These are phyloP conservation scores for Leccinum fuscescens DNA, from an alignment of 1,284 basidiomycete genomes.

Conservation along the genomic window DNA sequence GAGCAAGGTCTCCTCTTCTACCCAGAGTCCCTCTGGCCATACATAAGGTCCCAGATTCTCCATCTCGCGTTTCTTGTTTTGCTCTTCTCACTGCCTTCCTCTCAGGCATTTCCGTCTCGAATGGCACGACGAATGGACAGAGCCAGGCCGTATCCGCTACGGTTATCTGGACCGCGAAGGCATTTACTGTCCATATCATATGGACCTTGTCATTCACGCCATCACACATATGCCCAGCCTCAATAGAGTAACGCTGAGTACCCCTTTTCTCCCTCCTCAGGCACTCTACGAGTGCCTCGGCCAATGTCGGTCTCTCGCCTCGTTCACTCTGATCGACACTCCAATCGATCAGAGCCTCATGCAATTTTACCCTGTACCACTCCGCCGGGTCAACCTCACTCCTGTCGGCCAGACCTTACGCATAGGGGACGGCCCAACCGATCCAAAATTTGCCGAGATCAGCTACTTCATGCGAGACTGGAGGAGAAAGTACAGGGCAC, in stretches of 20 bases:
- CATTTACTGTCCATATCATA: slow-evolving; percentile 30
- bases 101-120: slow-evolving; percentile 34
- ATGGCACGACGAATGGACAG: slow-evolving; percentile 36
- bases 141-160: slow-evolving; percentile 32
- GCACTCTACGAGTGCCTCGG: slow-evolving; percentile 28
- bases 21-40: slow-evolving; percentile 29
- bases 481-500: slow-evolving; percentile 35
- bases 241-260: slow-evolving; percentile 25
- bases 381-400: slow-evolving; percentile 28
- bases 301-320: slow-evolving; percentile 26
- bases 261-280: slow-evolving; percentile 32
- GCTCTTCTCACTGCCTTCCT: neutral
- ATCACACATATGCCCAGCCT: slow-evolving; percentile 31
- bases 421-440: slow-evolving; percentile 33
- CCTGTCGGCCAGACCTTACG: slow-evolving; percentile 32
- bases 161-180: slow-evolving; percentile 32
- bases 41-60: slow-evolving; percentile 26
- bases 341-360: slow-evolving; percentile 35
- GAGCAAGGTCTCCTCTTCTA: slow-evolving; percentile 28
- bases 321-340: slow-evolving; percentile 31
- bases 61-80: neutral
- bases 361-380: slow-evolving; percentile 27
- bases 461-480: slow-evolving; percentile 36
- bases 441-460: slow-evolving; percentile 34
- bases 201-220: slow-evolving; percentile 27